Percentiles rank a stretch among this genome's conserved stretches.
These are phyloP conservation scores for Waltergamsia citrina DNA, from an alignment of 2,329 filamentous ascomycete species.

Conservation along the genomic window DNA sequence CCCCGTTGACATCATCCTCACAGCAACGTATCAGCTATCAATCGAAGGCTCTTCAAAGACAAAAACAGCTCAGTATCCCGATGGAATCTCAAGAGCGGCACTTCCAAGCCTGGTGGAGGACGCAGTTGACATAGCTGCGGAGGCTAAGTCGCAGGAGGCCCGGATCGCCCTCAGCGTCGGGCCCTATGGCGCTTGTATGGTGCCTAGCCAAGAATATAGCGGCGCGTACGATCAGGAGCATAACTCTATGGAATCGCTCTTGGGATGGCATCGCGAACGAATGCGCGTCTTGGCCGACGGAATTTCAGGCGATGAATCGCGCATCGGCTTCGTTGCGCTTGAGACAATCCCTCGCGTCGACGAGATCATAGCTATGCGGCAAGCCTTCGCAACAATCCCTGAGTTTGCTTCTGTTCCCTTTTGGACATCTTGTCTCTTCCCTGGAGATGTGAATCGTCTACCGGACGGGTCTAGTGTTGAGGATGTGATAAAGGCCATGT, in stretches of 20 bases:
- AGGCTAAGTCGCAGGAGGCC: conserved; percentile 8
- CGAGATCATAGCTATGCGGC: conserved; percentile 49
- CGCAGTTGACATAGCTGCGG: conserved; percentile 32
- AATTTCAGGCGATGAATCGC: conserved; percentile 23
- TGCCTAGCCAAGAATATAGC: conserved; percentile 56
- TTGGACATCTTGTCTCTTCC: conserved; percentile 58
- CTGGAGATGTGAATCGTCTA: conserved; percentile 38
- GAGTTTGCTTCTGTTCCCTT: conserved; percentile 24
- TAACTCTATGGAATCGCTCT: conserved; percentile 30
- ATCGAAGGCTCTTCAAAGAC: conserved; percentile 45
- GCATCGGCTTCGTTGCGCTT: conserved; percentile 47
- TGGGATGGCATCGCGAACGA: conserved; percentile 47
- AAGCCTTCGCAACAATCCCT: conserved; percentile 20
- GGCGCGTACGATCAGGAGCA: conserved; percentile 47
- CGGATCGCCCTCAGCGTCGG: conserved; percentile 51
- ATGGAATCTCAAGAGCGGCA: conserved; percentile 28
- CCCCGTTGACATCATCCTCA: conserved; percentile 54
- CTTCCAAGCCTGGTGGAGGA: conserved; percentile 31
- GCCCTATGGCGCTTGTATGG: conserved; percentile 58
- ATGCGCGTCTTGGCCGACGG: conserved; percentile 35
- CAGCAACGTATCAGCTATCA: conserved; percentile 59
- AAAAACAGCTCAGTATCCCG: conserved; percentile 25
- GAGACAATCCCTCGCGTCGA: conserved; percentile 57
- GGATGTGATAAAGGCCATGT: conserved; percentile 24
- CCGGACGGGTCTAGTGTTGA: conserved; percentile 43